These are phyloP conservation scores for Flaveria trinervia DNA, from an alignment of 129 eudicot species.

Conservation along the genomic window DNA sequence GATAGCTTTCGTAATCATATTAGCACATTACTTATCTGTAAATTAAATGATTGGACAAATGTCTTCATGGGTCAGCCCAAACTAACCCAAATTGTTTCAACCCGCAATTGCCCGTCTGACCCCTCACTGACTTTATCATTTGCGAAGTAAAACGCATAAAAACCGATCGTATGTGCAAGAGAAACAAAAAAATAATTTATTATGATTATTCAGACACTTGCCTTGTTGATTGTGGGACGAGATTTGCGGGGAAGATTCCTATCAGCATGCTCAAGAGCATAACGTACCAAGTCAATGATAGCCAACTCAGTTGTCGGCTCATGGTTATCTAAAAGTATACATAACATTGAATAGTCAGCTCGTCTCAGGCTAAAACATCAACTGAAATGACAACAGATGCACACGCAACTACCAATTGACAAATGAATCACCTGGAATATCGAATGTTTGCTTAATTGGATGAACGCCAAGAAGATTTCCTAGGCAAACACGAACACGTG, in stretches of 20 bases:
- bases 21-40: neutral
- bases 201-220: slow-evolving; percentile 7
- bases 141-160: neutral
- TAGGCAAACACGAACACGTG: slow-evolving; percentile 57
- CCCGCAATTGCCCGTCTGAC: neutral
- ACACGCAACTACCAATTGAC: neutral
- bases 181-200: neutral
- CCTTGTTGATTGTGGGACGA: slow-evolving; percentile 34
- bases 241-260: slow-evolving; percentile 61
- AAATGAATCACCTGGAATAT: slow-evolving; percentile 65
- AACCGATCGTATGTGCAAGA: neutral
- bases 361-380: neutral
- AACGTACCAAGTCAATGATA: slow-evolving; percentile 57
- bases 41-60: neutral
- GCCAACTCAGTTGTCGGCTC: slow-evolving; percentile 53
- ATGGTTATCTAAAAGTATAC: slow-evolving; percentile 45
- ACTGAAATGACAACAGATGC: neutral
- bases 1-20: neutral
- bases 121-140: neutral
- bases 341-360: neutral
- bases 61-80: neutral
- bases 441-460: slow-evolving; percentile 72
- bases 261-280: slow-evolving; percentile 87
- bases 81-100: neutral
- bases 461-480: slow-evolving; percentile 70